Base-by-base conservation (phyloP, 345 rosid species). In the Euphorbia tirucalli region DNA sequence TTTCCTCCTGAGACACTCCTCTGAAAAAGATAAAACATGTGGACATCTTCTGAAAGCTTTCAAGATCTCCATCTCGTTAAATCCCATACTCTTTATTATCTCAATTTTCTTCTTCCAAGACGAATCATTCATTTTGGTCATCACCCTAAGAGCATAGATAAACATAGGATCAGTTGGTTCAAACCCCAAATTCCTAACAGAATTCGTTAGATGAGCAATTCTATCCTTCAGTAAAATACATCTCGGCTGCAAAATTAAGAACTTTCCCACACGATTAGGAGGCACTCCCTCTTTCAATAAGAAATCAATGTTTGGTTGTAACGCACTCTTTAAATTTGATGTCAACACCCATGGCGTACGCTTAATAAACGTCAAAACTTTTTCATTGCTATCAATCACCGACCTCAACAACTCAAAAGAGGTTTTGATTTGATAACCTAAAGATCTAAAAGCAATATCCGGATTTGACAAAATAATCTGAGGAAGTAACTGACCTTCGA, bases 1-100 rank as follows among this genome's bases (percentile, higher is more conserved):
- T 1, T 14, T 28, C 16, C 32, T 66, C 72, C 64, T 65, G 3
- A 77, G 6, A 49, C 71, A 77, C 60, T 74, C 68, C 70, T 71
- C 76, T 10, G 81, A 68, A 56, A 16, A 3, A 54, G 70, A 37
- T 31, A 69, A 71, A 31, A 10, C 7, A 27, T 16, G 27, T 1
- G 81, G 81, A 7, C 46, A 0, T 30, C 44, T 14, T 61, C 21
- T 65, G 56, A 81, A 81, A 41, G 56, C 64, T 10, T 37, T 28
- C 7, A 74, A 32, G 27, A 74, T 70, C 11, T 81, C 79, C 48
- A 74, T 74, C n/a, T 74, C 65, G 24, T 61, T 74, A 71, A 74
- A 81, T 0, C 84, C 84, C 41, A 74, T 14, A 54, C 81, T 77
- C 75, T 77, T 61, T 21, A 77, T 22, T 31, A 74, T 2, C 27